Evolutionary conservation across 2,329 filamentous ascomycete genomes (phyloP), one percentile per base, ranked within the genome.

Genomic region (Penicillium sp.): DNA sequence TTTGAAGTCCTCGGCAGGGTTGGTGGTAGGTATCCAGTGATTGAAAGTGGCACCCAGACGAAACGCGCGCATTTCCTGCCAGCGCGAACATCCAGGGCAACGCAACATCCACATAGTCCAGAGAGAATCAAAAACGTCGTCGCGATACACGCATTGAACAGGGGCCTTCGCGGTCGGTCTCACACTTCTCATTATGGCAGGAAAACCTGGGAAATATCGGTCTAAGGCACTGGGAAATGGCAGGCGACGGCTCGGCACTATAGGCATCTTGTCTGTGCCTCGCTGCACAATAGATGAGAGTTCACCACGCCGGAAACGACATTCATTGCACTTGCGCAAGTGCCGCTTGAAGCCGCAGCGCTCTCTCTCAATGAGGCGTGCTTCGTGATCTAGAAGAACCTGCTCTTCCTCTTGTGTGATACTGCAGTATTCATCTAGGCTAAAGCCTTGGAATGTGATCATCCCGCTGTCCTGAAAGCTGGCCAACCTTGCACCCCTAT

Each of bases 281-380:
- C 35, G 21, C n/a, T 47, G 5, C 21, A 51, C 37, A 6, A 4
- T 21, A 29, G 35, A 17, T 35, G 49, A 15, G 6, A 58, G 23
- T 21, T 58, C 19, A 5, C 42, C 29, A 17, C 31, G 33, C 27
- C 51, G 46, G 40, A 51, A 60, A 8, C 47, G 35, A 27, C 58
- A 58, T 48, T 58, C 55, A n/a, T 54, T 53, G 19, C 58, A 60
- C 37, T 52, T 54, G 46, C 58, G 58, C 42, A 55, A 27, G 23
- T 51, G 55, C 2, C 58, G 58, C 15, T 52, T 54, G 41, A 41
- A 58, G 6, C 58, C 58, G 31, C 54, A 60, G 8, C 50, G 54
- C 5, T 41, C 31, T 12, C 10, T 27, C 35, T 60, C 58, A 25
- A 60, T 51, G 9, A 46, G 43, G 6, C 23, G 15, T 12, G 31